Evolutionary conservation across 305 asterid species (phyloP).

Genomic region (Caryopteris hybrid): DNA sequence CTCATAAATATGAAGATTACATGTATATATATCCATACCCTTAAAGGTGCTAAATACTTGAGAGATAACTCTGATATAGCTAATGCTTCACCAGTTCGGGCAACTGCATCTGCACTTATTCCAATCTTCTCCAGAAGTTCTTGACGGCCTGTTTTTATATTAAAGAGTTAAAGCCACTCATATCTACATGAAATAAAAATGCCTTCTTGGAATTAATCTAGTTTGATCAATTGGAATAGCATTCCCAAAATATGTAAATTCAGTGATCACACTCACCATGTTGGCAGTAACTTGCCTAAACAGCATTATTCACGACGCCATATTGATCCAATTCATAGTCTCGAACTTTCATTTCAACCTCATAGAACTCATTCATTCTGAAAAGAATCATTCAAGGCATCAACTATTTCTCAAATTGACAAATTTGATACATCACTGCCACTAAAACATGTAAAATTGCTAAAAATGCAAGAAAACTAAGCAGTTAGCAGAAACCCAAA

Average conservation of each 20-base stretch:
- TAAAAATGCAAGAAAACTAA: background rate
- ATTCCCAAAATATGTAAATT: too few species aligned
- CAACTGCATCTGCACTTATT: constrained; percentile 72
- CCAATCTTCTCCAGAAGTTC: constrained; percentile 81
- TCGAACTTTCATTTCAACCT: constrained; percentile 77
- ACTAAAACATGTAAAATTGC: background rate
- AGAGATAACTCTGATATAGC: constrained; percentile 77
- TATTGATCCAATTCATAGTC: constrained; percentile 96
- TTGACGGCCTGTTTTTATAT: constrained; percentile 67
- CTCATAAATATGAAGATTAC: background rate
- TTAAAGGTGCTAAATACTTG: constrained; percentile 79
- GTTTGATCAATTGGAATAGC: too few species aligned
- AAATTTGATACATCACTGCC: background rate
- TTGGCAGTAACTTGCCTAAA: constrained; percentile 88
- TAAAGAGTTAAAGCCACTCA: too few species aligned
- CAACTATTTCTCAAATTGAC: background rate
- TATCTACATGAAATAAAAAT: too few species aligned
- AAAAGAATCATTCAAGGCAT: constrained; percentile 6
- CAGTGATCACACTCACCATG: constrained; percentile 68
- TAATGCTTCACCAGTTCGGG: constrained; percentile 67
- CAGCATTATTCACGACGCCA: constrained; percentile 87
- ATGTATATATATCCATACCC: constrained; percentile 38
- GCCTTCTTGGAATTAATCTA: too few species aligned
- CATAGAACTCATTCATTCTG: constrained; percentile 67
- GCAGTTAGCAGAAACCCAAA: background rate